Conservation (phyloP, 192 early-diverging fungal species). For the Umbelopsis sp. region DNA sequence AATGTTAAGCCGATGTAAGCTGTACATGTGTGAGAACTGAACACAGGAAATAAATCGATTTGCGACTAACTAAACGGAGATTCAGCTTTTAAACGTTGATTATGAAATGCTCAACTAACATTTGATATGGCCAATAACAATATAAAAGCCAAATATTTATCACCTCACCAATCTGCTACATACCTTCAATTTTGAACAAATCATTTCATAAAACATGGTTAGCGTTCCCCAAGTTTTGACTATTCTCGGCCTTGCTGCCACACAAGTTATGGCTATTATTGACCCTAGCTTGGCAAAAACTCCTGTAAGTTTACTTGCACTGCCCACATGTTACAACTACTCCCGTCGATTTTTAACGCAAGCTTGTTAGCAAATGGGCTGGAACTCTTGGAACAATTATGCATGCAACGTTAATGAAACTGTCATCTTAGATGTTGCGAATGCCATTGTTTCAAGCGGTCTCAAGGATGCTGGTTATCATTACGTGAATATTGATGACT, state of each 20-base stretch:
- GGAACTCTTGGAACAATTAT: constrained; percentile 61
- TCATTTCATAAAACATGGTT: not conserved
- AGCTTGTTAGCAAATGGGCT: constrained; percentile 34
- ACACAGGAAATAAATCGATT: not conserved
- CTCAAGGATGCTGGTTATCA: constrained; percentile 52
- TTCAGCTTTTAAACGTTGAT: not conserved
- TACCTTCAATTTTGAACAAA: no score
- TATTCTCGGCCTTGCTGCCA: constrained; percentile 7
- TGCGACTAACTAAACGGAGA: not conserved
- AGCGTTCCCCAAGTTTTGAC: not conserved
- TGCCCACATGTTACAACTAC: not conserved
- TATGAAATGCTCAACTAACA: not conserved
- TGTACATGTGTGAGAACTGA: not conserved
- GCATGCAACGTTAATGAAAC: constrained; percentile 54
- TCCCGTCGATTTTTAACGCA: not conserved
- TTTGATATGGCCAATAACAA: no score
- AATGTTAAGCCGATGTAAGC: not conserved
- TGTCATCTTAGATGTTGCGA: constrained; percentile 52
- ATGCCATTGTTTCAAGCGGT: constrained; percentile 45
- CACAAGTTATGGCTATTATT: constrained; percentile 5
- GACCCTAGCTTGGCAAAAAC: constrained; percentile 18
- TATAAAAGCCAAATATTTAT: no score
- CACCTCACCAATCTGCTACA: no score
- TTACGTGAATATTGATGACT: constrained; percentile 62
- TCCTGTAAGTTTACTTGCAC: not conserved